Percentiles rank a stretch among this genome's conserved stretches.
Conservation (phyloP, 441 rosid genomes). For the Mallotus japonicus region DNA sequence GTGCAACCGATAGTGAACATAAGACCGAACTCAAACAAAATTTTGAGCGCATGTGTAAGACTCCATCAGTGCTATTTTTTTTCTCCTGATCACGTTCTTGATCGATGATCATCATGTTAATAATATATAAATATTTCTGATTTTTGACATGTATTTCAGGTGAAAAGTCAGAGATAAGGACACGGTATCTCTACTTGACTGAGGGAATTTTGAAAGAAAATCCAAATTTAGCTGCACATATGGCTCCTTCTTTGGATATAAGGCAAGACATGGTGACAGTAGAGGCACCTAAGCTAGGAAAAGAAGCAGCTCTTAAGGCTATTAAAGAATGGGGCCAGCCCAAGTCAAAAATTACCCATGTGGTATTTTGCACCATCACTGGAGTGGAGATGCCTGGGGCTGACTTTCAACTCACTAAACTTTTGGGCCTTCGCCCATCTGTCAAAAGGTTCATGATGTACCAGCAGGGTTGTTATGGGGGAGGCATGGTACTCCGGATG, state of each 20-base stretch:
- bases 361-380: conserved; percentile 48
- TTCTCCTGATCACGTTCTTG: background rate
- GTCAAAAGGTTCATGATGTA: conserved; percentile 51
- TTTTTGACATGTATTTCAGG: conserved; percentile 25
- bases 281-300: conserved; percentile 41
- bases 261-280: conserved; percentile 46
- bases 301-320: conserved; percentile 47
- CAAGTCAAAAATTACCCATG: conserved; percentile 48
- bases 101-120: no score
- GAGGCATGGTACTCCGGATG: conserved; percentile 41
- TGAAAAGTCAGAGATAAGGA: conserved; percentile 45
- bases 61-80: no score
- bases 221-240: conserved; percentile 29
- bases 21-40: conserved; percentile 42
- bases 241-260: conserved; percentile 45
- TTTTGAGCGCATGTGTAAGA: conserved; percentile 48
- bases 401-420: conserved; percentile 47
- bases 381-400: conserved; percentile 52
- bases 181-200: conserved; percentile 37
- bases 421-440: conserved; percentile 41
- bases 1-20: conserved; percentile 43
- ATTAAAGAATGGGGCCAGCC: conserved; percentile 52
- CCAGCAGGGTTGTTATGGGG: conserved; percentile 47
- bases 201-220: conserved; percentile 45
- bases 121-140: background rate